Evolutionary conservation across 148 eudicot species (phyloP), one percentile per base, ranked within the genome.

Genomic region (Chenopodium album): DNA sequence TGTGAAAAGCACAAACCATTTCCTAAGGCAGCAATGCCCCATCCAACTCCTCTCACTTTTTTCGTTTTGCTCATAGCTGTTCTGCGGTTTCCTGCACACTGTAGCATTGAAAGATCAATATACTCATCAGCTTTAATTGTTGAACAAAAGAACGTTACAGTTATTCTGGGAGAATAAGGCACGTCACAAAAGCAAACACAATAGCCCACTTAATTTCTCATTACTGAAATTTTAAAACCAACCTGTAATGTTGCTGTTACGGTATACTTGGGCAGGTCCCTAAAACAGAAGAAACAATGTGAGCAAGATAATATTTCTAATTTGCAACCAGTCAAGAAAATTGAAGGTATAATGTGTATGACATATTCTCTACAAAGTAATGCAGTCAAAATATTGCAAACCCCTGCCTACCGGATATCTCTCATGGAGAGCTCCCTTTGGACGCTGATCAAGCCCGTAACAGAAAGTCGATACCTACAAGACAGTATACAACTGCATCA

Each of bases 11-110:
- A 50, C 94, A 70, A 84, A 95, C 99, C 99, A 90, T 95, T 95
- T 88, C 98, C 99, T 77, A 95, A 73, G 72, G 99, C 98, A 78
- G 95, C 71, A 79, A 92, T 83, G 63, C 86, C 99, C 99, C 99
- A 95, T 16, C 98, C 99, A 89, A 95, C 99, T 80, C 98, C 99
- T 85, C 88, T 91, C 87, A 95, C 98, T 79, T 89, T 89, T 84
- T 84, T 89, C 74, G 80, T 82, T 79, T 95, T 88, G 90, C 99
- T 95, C 99, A 95, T 95, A 28, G 98, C 97, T 64, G 98, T 95
- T 77, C 99, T 91, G 78, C 99, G 94, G 76, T 95, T 94, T 78
- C 99, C 99, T 84, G 99, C 99, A 88, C 99, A 95, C 99, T 92
- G 74, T 4, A 50, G 68, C 22, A 22, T 73, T 44, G 68, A 63